phyloP scores from a whole-genome alignment of 2,329 filamentous ascomycete species.

The Trichoderma guizhouense region DNA sequence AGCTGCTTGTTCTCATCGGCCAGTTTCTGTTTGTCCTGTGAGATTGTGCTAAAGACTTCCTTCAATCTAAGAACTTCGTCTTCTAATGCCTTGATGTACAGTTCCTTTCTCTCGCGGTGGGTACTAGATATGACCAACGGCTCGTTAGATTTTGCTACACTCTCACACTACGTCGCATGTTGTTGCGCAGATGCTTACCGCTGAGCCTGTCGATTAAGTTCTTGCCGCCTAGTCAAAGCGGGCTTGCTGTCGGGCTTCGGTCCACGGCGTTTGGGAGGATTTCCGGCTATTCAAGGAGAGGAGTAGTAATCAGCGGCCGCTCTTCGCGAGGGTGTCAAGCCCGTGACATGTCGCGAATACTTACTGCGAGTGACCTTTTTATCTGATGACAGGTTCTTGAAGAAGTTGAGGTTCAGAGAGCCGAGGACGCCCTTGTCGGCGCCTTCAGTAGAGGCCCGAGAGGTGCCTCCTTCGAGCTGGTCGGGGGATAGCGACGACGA shows the following conservation, averaged over 20 bases:
- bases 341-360: not conserved
- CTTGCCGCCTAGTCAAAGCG: slow-evolving; percentile 84
- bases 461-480: slow-evolving; percentile 29
- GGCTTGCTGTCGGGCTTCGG: slow-evolving; percentile 97
- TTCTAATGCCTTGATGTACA: slow-evolving; percentile 92
- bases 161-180: not conserved
- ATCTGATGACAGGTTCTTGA: slow-evolving; percentile 63
- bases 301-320: slow-evolving; percentile 17
- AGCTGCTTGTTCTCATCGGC: slow-evolving; percentile 78
- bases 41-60: slow-evolving; percentile 72
- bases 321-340: not conserved
- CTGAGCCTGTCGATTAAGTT: slow-evolving; percentile 93
- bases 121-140: slow-evolving; percentile 55
- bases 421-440: slow-evolving; percentile 41
- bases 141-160: not conserved
- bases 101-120: slow-evolving; percentile 92
- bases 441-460: slow-evolving; percentile 26
- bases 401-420: slow-evolving; percentile 47
- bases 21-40: slow-evolving; percentile 72
- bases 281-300: slow-evolving; percentile 59
- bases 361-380: slow-evolving; percentile 77
- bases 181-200: slow-evolving; percentile 54
- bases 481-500: slow-evolving; percentile 48
- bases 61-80: slow-evolving; percentile 86
- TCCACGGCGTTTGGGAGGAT: slow-evolving; percentile 81